Percentiles rank a stretch among this genome's conserved stretches.
phyloP scores from a whole-genome alignment of 805 yeast species.

The Suhomyces canberraensis region DNA sequence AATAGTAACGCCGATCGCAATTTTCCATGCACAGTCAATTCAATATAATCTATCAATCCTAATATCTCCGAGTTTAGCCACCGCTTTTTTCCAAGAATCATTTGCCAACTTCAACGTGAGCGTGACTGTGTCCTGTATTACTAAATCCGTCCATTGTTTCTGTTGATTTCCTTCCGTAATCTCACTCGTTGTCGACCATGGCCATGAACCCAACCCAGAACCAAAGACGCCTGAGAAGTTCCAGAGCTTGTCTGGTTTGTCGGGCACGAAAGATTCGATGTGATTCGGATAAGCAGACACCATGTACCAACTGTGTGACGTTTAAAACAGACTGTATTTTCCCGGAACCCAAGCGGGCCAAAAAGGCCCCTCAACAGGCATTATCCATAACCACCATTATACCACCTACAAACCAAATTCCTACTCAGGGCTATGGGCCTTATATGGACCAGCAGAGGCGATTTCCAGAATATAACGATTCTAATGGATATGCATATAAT shows the following conservation, averaged over 20 bases:
- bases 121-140: too few relatives aligned
- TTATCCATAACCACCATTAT: background rate
- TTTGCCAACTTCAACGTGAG: too few relatives aligned
- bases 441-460: background rate
- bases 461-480: background rate
- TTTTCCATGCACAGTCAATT: too few relatives aligned
- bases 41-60: too few relatives aligned
- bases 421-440: background rate
- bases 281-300: conserved; percentile 2
- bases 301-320: conserved; percentile 9
- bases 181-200: too few relatives aligned
- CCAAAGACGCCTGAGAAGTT: background rate
- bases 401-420: background rate
- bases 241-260: conserved; percentile 1
- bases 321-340: conserved; percentile 9
- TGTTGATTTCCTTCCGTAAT: too few relatives aligned
- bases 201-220: too few relatives aligned
- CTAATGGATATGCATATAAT: background rate
- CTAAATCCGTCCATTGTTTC: too few relatives aligned
- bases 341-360: conserved; percentile 6
- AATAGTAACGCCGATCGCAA: background rate
- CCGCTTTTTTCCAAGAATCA: too few relatives aligned
- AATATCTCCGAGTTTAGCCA: too few relatives aligned
- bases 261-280: conserved; percentile 1
- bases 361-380: background rate